A percentile compares a stretch with the other conserved stretches of the same genome.
phyloP scores from a whole-genome alignment of 495 filamentous ascomycete genomes.

The Penicillium lividum region DNA sequence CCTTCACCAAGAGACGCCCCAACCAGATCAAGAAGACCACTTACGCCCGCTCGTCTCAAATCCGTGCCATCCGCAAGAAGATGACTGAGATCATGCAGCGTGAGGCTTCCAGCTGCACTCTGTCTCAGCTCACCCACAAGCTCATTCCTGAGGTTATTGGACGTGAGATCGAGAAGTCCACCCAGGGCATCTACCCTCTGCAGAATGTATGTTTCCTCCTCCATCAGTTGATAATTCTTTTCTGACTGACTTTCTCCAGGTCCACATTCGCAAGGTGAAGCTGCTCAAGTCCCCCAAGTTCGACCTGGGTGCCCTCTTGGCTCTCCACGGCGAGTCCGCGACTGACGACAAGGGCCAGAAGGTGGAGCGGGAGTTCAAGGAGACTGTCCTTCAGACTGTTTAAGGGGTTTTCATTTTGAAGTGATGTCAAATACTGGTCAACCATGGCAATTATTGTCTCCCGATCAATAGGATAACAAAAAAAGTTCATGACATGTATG shows the following conservation, averaged over 20 bases:
- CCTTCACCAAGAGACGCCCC: conserved; percentile 96
- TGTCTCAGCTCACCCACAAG: conserved; percentile 94
- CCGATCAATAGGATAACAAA: conserved; percentile 34
- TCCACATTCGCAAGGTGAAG: conserved; percentile 99
- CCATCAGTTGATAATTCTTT: not conserved
- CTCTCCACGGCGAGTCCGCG: conserved; percentile 93
- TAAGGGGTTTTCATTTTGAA: conserved; percentile 50
- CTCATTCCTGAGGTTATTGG: conserved; percentile 99
- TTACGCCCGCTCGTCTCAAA: conserved; percentile 93
- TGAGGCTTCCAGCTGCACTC: conserved; percentile 89
- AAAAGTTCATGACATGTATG: conserved; percentile 39
- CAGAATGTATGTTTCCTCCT: conserved; percentile 74
- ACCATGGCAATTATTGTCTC: conserved; percentile 31
- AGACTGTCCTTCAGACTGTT: conserved; percentile 88
- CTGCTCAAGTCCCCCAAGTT: conserved; percentile 97
- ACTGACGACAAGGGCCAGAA: conserved; percentile 97
- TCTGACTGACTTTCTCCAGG: conserved; percentile 61
- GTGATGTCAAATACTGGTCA: conserved; percentile 32
- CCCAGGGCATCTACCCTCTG: conserved; percentile 98
- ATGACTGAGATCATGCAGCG: conserved; percentile 98
- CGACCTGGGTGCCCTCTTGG: conserved; percentile 92
- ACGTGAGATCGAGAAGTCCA: conserved; percentile 98
- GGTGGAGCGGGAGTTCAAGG: conserved; percentile 99
- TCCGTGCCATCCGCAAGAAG: conserved; percentile 96
- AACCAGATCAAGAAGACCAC: conserved; percentile 99